phyloP scores from a whole-genome alignment of 768 basidiomycete genomes.

The Rhodotorula babjevae region DNA sequence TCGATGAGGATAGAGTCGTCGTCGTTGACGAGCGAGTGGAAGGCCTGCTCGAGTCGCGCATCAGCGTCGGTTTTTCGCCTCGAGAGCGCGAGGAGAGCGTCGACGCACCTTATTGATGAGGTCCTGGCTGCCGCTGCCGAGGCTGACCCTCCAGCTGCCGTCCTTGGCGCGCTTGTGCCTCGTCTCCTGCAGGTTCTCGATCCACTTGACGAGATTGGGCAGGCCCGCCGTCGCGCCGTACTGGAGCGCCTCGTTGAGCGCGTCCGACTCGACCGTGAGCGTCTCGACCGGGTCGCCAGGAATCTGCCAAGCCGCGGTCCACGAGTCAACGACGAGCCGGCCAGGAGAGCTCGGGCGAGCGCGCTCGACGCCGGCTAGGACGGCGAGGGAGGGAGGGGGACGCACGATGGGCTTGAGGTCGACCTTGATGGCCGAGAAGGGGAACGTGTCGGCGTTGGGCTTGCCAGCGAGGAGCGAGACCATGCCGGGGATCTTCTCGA shows the following conservation, averaged over 20 bases:
- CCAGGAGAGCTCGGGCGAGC: conserved; percentile 46
- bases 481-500: conserved; percentile 73
- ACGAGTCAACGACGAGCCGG: conserved; percentile 52
- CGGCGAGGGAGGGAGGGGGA: conserved; percentile 12
- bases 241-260: conserved; percentile 66
- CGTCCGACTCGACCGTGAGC: conserved; percentile 47
- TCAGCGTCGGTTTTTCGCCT: neutral
- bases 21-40: conserved; percentile 64
- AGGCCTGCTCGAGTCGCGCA: conserved; percentile 53
- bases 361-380: too few relatives aligned
- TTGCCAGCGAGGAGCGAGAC: conserved; percentile 84
- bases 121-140: conserved; percentile 71
- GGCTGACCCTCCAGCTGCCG: conserved; percentile 65
- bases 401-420: conserved; percentile 46
- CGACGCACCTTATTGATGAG: conserved; percentile 70
- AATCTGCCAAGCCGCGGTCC: conserved; percentile 50
- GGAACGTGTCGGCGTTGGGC: conserved; percentile 85
- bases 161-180: conserved; percentile 58
- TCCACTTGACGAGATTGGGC: conserved; percentile 60
- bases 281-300: conserved; percentile 27
- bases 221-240: conserved; percentile 70
- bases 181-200: conserved; percentile 64
- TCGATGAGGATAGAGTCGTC: conserved; percentile 80
- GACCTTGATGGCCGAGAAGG: conserved; percentile 71
- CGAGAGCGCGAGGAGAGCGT: neutral